These are phyloP conservation scores for Podospora fimiseda DNA, from an alignment of 495 filamentous ascomycete genomes.

Conservation along the genomic window DNA sequence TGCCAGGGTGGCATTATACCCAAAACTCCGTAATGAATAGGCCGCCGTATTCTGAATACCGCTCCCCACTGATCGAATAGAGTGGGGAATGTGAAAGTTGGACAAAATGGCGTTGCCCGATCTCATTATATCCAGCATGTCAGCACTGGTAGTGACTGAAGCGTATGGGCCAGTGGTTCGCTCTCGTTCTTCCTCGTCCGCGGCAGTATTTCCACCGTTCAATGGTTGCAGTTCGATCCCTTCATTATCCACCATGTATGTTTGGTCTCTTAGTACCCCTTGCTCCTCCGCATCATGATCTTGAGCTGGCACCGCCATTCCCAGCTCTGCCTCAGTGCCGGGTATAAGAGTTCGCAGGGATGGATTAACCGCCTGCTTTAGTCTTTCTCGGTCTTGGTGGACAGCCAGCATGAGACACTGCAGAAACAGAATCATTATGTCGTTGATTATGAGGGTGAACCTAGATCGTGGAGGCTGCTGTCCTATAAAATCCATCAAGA, in stretches of 20 bases:
- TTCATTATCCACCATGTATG: slow-evolving; percentile 29
- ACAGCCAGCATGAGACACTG: slow-evolving; percentile 72
- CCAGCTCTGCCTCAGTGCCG: slow-evolving; percentile 1
- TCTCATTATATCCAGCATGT: slow-evolving; percentile 51
- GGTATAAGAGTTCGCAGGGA: slow-evolving; percentile 14
- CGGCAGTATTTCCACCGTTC: slow-evolving; percentile 14
- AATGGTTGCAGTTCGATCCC: slow-evolving; percentile 49
- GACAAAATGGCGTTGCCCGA: slow-evolving; percentile 65
- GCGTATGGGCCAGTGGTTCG: slow-evolving; percentile 43
- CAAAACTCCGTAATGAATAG: slow-evolving; percentile 44
- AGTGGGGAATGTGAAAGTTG: slow-evolving; percentile 62
- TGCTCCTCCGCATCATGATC: slow-evolving; percentile 79
- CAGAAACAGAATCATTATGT: slow-evolving; percentile 57
- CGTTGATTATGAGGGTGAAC: slow-evolving; percentile 56
- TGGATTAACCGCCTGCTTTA: slow-evolving; percentile 38
- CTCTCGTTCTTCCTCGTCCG: slow-evolving; percentile 28
- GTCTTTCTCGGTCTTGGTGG: slow-evolving; percentile 59
- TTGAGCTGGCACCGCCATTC: slow-evolving; percentile 34
- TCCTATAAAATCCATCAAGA: slow-evolving; percentile 81
- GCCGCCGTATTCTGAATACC: slow-evolving; percentile 46
- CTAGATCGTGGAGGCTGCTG: slow-evolving; percentile 68
- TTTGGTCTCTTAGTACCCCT: slow-evolving; percentile 53
- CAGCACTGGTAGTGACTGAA: slow-evolving; percentile 31
- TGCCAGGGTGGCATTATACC: slow-evolving; percentile 44
- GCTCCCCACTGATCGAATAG: slow-evolving; percentile 58